Conservation (phyloP, 1,139 yeast genomes). For the Neolecta irregularis region DNA sequence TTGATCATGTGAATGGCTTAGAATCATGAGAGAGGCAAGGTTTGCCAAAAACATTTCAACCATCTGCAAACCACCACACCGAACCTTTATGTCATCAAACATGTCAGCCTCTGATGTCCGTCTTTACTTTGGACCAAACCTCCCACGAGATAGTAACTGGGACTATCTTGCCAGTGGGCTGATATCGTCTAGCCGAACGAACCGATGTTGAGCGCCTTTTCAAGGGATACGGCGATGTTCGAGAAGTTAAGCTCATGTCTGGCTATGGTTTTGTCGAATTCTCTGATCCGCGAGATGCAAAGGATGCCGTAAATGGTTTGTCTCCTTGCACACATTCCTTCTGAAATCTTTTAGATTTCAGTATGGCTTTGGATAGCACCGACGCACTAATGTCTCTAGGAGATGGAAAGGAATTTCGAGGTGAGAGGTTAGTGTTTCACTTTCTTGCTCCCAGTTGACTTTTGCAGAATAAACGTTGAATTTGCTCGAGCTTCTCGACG, state of each 20-base stretch:
- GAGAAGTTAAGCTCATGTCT: constrained; percentile 18
- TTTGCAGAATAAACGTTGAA: constrained; percentile 24
- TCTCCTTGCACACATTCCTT: neutral
- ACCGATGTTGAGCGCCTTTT: constrained; percentile 16
- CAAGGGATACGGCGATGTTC: constrained; percentile 18
- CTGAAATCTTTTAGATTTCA: constrained; percentile 7
- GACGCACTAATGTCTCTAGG: constrained; percentile 17
- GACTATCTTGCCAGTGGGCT: no score
- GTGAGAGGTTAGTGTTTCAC: constrained; percentile 17
- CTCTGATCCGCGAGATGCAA: constrained; percentile 18
- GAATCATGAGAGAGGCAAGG: no score
- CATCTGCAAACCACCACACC: no score
- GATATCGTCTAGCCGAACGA: constrained; percentile 11
- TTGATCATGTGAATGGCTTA: no score
- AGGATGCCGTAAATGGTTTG: constrained; percentile 19
- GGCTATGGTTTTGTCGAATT: constrained; percentile 17
- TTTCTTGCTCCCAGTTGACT: neutral
- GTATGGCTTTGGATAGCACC: constrained; percentile 12
- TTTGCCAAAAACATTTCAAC: no score
- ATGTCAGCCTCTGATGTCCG: no score
- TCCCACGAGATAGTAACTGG: no score
- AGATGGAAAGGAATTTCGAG: constrained; percentile 24
- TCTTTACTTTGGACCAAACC: no score
- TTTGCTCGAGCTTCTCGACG: constrained; percentile 22
- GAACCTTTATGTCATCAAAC: no score